Evolutionary conservation across 805 yeast species (phyloP).

Genomic region (Lachancea sp.): DNA sequence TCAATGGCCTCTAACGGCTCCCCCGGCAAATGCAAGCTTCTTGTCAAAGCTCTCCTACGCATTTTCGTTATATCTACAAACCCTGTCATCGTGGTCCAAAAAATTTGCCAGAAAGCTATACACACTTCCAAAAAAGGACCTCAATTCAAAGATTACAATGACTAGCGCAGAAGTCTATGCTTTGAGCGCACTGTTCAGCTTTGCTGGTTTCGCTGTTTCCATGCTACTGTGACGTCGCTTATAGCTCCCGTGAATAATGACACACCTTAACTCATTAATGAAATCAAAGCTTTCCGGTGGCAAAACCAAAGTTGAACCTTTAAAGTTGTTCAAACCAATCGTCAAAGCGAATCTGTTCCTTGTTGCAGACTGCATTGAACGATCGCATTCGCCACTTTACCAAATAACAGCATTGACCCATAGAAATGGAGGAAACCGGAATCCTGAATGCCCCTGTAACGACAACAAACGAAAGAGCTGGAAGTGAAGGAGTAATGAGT

Average conservation of each 20-base stretch:
- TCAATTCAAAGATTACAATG: conserved; percentile 9
- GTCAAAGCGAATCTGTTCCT: neutral
- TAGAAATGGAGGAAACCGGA: conserved; percentile 57
- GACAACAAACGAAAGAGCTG: conserved; percentile 32
- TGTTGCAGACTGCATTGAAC: neutral
- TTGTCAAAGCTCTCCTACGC: neutral
- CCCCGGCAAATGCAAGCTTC: neutral
- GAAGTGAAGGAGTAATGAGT: neutral
- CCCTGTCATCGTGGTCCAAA: conserved; percentile 1
- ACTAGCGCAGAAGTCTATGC: conserved; percentile 13
- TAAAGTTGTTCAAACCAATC: neutral
- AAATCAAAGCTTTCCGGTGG: conserved; percentile 11
- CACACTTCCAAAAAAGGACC: neutral
- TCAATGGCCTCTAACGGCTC: neutral
- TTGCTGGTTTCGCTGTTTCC: conserved; percentile 4
- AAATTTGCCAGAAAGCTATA: neutral
- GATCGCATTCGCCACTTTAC: neutral
- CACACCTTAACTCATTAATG: neutral
- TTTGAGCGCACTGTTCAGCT: conserved; percentile 5
- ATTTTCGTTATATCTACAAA: neutral
- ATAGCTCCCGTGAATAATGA: neutral
- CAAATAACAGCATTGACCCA: too few species aligned
- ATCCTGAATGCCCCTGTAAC: conserved; percentile 32
- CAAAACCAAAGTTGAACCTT: conserved; percentile 9
- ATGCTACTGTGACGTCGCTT: neutral